Evolutionary conservation across 1,284 basidiomycete species (phyloP).

Genomic region (Moesziomyces aphidis): DNA sequence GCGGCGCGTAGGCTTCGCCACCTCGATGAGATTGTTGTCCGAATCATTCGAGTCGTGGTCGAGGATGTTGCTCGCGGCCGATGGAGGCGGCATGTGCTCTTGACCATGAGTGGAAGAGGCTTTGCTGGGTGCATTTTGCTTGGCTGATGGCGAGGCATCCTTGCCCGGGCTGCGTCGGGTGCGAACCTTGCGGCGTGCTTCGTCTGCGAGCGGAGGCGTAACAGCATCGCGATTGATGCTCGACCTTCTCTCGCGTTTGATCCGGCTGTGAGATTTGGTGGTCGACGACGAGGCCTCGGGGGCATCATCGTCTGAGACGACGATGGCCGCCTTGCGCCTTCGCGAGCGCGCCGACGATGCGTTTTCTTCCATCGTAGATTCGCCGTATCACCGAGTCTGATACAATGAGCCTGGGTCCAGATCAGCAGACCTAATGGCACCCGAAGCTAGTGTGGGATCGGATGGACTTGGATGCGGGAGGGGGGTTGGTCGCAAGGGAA

Average conservation of each 20-base stretch:
- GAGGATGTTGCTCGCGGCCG: background rate
- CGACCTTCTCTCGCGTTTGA: conserved; percentile 13
- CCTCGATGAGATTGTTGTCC: background rate
- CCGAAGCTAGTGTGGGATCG: too few species aligned
- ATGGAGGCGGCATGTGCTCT: background rate
- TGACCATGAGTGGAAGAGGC: background rate
- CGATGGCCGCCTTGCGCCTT: conserved; percentile 15
- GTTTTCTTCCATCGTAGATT: background rate
- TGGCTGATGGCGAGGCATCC: conserved; percentile 3
- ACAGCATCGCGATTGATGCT: conserved; percentile 13
- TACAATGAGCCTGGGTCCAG: too few species aligned
- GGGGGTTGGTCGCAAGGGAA: too few species aligned
- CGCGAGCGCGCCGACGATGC: conserved; percentile 1
- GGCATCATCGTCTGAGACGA: conserved; percentile 5
- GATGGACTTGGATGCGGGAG: too few species aligned
- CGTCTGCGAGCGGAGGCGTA: conserved; percentile 7
- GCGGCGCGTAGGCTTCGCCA: background rate
- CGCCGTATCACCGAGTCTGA: too few species aligned
- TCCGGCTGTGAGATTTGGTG: conserved; percentile 1
- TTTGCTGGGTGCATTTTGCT: background rate
- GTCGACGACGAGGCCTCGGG: conserved; percentile 10
- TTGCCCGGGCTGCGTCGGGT: conserved; percentile 23
- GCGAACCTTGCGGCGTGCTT: conserved; percentile 14
- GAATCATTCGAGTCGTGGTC: background rate
- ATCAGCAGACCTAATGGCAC: too few species aligned